phyloP scores from a whole-genome alignment of 768 basidiomycete genomes.

The Clitopilus hobsonii region DNA sequence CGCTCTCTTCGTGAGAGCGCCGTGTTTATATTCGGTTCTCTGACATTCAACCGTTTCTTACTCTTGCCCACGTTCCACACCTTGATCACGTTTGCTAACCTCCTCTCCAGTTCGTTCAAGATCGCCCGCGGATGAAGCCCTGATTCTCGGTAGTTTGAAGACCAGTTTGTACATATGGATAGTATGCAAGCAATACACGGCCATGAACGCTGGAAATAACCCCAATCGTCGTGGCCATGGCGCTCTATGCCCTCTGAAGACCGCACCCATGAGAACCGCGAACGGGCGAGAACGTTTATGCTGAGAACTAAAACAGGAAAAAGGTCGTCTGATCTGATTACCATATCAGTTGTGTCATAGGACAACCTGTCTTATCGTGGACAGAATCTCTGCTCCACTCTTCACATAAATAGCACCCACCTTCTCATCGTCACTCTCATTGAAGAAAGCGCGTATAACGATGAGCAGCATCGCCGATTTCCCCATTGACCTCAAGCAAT shows the following conservation, averaged over 20 bases:
- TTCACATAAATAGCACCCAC: slow-evolving; percentile 13
- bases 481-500: slow-evolving; percentile 75
- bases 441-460: slow-evolving; percentile 28
- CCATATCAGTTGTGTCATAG: not conserved
- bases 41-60: slow-evolving; percentile 28
- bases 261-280: not conserved
- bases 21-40: slow-evolving; percentile 52
- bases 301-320: not conserved
- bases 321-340: not conserved
- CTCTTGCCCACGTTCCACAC: slow-evolving; percentile 1
- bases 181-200: not conserved
- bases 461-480: slow-evolving; percentile 27
- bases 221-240: not conserved
- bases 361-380: not conserved
- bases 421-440: slow-evolving; percentile 19
- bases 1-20: slow-evolving; percentile 28
- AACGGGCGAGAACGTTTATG: not conserved
- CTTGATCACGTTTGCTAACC: slow-evolving; percentile 2
- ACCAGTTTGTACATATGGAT: not conserved
- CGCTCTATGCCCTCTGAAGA: not conserved
- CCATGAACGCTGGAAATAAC: not conserved
- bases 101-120: not conserved
- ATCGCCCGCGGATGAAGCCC: not conserved
- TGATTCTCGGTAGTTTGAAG: slow-evolving; percentile 1
- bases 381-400: slow-evolving; percentile 1